Evolutionary conservation across 345 rosid genomes (phyloP).

Genomic region (Aquilaria sinensis): DNA sequence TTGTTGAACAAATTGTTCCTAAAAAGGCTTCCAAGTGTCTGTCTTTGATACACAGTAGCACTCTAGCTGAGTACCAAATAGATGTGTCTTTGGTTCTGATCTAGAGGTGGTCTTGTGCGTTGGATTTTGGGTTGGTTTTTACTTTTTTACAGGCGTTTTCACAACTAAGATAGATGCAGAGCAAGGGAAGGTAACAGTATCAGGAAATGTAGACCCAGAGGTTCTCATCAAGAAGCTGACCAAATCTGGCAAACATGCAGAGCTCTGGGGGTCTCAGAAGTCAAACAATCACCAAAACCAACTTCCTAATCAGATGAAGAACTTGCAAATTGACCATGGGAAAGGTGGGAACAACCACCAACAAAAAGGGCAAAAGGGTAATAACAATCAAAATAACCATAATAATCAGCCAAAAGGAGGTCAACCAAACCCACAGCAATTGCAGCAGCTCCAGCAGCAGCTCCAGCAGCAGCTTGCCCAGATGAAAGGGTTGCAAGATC

Average conservation of each 20-base stretch:
- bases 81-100: too few relatives aligned
- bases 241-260: constrained; percentile 91
- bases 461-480: constrained; percentile 61
- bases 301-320: constrained; percentile 57
- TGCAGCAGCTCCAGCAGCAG: constrained; percentile 56
- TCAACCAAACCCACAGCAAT: constrained; percentile 44
- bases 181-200: constrained; percentile 77
- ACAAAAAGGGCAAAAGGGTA: constrained; percentile 29
- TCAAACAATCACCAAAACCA: constrained; percentile 45
- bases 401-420: constrained; percentile 47
- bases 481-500: constrained; percentile 60
- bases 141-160: constrained; percentile 51
- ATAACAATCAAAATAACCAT: constrained; percentile 31
- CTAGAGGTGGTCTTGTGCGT: background rate
- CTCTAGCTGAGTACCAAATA: too few relatives aligned
- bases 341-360: constrained; percentile 46
- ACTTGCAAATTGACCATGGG: constrained; percentile 63
- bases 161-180: constrained; percentile 71
- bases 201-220: constrained; percentile 63
- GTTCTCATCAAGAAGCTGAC: constrained; percentile 80
- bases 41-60: background rate
- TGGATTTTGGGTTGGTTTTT: background rate
- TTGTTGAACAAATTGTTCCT: too few relatives aligned
- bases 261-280: constrained; percentile 68
- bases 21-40: too few relatives aligned